Evolutionary conservation across 2,329 filamentous ascomycete genomes (phyloP).

Genomic region (Epichloe sibirici): DNA sequence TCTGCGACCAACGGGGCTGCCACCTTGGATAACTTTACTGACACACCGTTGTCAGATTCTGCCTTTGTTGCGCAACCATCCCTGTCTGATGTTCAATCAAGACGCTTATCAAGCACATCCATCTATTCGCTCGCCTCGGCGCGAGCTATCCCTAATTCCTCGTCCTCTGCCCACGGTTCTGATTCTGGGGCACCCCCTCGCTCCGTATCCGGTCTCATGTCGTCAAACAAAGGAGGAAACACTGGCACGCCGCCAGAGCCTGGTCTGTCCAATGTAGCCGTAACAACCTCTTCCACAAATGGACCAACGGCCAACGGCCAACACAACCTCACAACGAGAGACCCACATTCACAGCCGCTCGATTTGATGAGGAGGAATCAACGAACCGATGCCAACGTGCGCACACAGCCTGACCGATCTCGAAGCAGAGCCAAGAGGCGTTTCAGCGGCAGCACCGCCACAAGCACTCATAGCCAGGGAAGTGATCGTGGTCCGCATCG

Average conservation of each 20-base stretch:
- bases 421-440: slow-evolving; percentile 60
- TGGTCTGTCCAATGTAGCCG: slow-evolving; percentile 37
- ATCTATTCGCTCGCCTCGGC: slow-evolving; percentile 57
- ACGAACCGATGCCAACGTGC: slow-evolving; percentile 24
- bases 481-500: slow-evolving; percentile 50
- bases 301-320: slow-evolving; percentile 25
- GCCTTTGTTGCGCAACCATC: slow-evolving; percentile 34
- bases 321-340: slow-evolving; percentile 35
- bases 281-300: slow-evolving; percentile 37
- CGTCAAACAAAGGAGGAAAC: slow-evolving; percentile 28
- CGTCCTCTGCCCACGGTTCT: slow-evolving; percentile 40
- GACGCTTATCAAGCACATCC: slow-evolving; percentile 62
- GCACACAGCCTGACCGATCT: slow-evolving; percentile 42
- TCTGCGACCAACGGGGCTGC: slow-evolving; percentile 28
- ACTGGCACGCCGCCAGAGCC: slow-evolving; percentile 35
- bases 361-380: slow-evolving; percentile 35
- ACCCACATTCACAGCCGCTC: slow-evolving; percentile 25
- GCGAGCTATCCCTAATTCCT: slow-evolving; percentile 35
- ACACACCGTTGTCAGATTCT: slow-evolving; percentile 34
- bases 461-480: slow-evolving; percentile 69
- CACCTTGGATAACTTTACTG: slow-evolving; percentile 14
- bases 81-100: slow-evolving; percentile 39
- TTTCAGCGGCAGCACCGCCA: slow-evolving; percentile 70
- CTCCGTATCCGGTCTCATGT: slow-evolving; percentile 33
- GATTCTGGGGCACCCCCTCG: slow-evolving; percentile 32